phyloP scores from a whole-genome alignment of 2,329 filamentous ascomycete genomes.

The Mycosphaerella sp. region DNA sequence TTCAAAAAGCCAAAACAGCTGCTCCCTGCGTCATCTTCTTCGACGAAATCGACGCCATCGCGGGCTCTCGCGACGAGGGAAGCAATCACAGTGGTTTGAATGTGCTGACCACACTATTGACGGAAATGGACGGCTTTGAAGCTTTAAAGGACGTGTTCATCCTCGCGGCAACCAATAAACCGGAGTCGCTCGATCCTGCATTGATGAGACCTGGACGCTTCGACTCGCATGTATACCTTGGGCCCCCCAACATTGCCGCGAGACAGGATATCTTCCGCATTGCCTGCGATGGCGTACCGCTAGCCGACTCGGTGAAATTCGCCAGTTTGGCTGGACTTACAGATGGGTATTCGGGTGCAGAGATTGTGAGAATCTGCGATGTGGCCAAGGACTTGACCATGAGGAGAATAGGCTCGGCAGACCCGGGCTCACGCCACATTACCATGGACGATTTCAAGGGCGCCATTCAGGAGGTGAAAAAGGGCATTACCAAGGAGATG shows the following conservation, averaged over 20 bases:
- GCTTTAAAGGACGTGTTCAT: constrained; percentile 75
- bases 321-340: constrained; percentile 56
- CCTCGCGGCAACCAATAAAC: constrained; percentile 85
- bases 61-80: constrained; percentile 49
- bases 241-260: constrained; percentile 67
- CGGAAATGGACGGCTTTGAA: constrained; percentile 95
- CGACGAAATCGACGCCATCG: constrained; percentile 88
- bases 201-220: constrained; percentile 80
- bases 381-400: constrained; percentile 31
- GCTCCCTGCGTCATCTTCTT: constrained; percentile 93
- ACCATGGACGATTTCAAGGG: constrained; percentile 40
- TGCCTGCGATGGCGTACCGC: constrained; percentile 55
- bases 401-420: constrained; percentile 24
- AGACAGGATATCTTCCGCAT: constrained; percentile 70
- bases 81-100: constrained; percentile 60
- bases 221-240: constrained; percentile 78
- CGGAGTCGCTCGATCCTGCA: constrained; percentile 77
- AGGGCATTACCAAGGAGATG: constrained; percentile 56
- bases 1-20: constrained; percentile 76
- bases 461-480: constrained; percentile 42
- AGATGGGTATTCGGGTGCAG: constrained; percentile 79
- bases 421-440: constrained; percentile 31
- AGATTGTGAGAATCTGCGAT: constrained; percentile 58
- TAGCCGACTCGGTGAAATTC: constrained; percentile 60
- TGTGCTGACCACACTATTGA: constrained; percentile 80